These are phyloP conservation scores for Diaporthe citri DNA, from an alignment of 2,329 filamentous ascomycete species.

Conservation along the genomic window DNA sequence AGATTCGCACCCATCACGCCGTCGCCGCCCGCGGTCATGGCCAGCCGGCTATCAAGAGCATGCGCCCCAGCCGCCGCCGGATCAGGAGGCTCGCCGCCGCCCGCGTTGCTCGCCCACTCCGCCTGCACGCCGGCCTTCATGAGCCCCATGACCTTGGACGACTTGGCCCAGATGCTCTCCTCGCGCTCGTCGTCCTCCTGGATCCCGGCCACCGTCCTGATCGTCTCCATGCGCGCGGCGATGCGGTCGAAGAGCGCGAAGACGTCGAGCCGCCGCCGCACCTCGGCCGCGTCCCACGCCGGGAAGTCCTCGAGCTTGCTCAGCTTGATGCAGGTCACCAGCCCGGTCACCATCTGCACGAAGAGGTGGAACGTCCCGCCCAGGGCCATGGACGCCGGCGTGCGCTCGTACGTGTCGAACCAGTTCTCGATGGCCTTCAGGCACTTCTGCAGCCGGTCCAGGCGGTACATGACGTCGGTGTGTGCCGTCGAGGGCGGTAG, in stretches of 20 bases:
- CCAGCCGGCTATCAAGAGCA: neutral
- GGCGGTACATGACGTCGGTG: conserved; percentile 24
- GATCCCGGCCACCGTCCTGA: neutral
- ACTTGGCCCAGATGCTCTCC: conserved; percentile 20
- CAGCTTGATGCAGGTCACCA: conserved; percentile 51
- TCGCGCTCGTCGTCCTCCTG: conserved; percentile 32
- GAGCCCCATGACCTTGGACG: conserved; percentile 9
- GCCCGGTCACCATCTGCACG: conserved; percentile 50
- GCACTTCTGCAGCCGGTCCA: conserved; percentile 48
- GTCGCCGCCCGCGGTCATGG: neutral
- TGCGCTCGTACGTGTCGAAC: conserved; percentile 50
- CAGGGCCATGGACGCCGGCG: conserved; percentile 46
- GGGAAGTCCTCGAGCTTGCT: conserved; percentile 51
- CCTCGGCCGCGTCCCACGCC: conserved; percentile 53
- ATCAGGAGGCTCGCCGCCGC: neutral
- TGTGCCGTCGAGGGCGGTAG: conserved; percentile 34
- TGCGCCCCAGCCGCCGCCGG: conserved; percentile 14
- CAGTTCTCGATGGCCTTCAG: conserved; percentile 49
- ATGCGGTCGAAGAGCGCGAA: conserved; percentile 48
- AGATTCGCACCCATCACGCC: conserved; percentile 19
- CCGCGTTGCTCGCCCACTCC: conserved; percentile 12
- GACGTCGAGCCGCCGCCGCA: conserved; percentile 50
- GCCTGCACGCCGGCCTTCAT: conserved; percentile 16
- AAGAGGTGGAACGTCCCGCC: conserved; percentile 52
- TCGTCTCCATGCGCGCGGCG: conserved; percentile 23